These are phyloP conservation scores for Lepidium didymum DNA, from an alignment of 345 rosid genomes.

Conservation along the genomic window DNA sequence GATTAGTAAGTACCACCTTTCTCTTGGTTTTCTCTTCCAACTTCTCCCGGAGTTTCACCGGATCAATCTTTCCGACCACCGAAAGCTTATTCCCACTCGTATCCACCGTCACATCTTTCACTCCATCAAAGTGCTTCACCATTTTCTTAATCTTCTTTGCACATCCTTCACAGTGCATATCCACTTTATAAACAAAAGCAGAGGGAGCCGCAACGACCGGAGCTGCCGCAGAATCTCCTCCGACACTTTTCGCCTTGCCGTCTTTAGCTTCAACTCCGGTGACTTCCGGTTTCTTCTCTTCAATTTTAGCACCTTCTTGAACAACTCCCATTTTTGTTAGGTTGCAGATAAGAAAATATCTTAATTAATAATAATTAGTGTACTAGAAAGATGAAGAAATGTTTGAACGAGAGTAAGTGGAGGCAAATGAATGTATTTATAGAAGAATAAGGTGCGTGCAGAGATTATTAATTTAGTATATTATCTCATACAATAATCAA, in stretches of 20 bases:
- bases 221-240: constrained; percentile 18
- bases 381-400: constrained; percentile 1
- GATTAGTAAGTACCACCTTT: constrained; percentile 40
- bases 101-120: constrained; percentile 59
- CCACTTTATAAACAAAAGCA: constrained; percentile 48
- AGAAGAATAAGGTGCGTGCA: constrained; percentile 16
- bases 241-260: constrained; percentile 41
- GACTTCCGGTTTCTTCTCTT: constrained; percentile 36
- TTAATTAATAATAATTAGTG: not conserved
- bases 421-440: constrained; percentile 37
- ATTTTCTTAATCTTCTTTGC: constrained; percentile 55
- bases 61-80: constrained; percentile 70
- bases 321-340: constrained; percentile 46
- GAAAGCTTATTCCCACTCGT: constrained; percentile 46
- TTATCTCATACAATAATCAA: not conserved
- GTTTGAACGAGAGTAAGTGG: constrained; percentile 25
- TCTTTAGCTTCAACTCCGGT: constrained; percentile 27
- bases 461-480: constrained; percentile 3
- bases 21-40: constrained; percentile 50
- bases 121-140: constrained; percentile 47
- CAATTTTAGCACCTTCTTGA: constrained; percentile 38
- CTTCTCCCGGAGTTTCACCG: constrained; percentile 35
- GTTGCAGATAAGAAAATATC: not conserved
- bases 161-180: constrained; percentile 90
- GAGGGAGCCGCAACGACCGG: not conserved